phyloP scores from a whole-genome alignment of 768 basidiomycete genomes.

The Pleurotus citrinopileatus region DNA sequence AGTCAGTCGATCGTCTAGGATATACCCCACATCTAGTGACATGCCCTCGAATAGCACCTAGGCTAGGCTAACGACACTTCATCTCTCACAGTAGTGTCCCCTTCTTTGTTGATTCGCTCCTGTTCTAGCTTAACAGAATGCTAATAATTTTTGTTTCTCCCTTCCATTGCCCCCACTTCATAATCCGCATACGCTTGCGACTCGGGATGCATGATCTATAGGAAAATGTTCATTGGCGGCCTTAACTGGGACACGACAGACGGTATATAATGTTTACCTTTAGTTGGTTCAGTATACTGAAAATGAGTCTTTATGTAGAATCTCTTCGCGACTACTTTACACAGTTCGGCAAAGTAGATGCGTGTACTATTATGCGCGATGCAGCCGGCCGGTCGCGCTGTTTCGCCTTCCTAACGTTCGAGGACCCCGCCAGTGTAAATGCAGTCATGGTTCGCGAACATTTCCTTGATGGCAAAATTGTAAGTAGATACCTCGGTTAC shows the following conservation, averaged over 20 bases:
- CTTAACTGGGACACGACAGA: constrained; percentile 99
- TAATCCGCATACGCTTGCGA: constrained; percentile 20
- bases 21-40: constrained; percentile 62
- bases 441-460: constrained; percentile 96
- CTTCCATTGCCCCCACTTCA: constrained; percentile 27
- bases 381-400: constrained; percentile 91
- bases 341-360: constrained; percentile 96
- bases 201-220: constrained; percentile 40
- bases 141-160: constrained; percentile 63
- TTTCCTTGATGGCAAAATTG: constrained; percentile 94
- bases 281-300: constrained; percentile 39
- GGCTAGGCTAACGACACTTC: constrained; percentile 63
- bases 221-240: constrained; percentile 99
- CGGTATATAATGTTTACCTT: constrained; percentile 63
- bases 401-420: constrained; percentile 97
- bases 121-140: constrained; percentile 81
- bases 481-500: constrained; percentile 39
- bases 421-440: constrained; percentile 89
- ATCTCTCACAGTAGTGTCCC: constrained; percentile 74
- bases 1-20: constrained; percentile 44
- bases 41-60: constrained; percentile 62
- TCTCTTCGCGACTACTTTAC: constrained; percentile 83
- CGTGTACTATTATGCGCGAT: constrained; percentile 99
- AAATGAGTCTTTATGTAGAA: constrained; percentile 47
- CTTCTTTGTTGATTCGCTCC: constrained; percentile 49